A percentile compares a stretch with the other conserved stretches of the same genome.
Conservation (phyloP, 2,329 filamentous ascomycete species). For the Ceratocystis destructans region DNA sequence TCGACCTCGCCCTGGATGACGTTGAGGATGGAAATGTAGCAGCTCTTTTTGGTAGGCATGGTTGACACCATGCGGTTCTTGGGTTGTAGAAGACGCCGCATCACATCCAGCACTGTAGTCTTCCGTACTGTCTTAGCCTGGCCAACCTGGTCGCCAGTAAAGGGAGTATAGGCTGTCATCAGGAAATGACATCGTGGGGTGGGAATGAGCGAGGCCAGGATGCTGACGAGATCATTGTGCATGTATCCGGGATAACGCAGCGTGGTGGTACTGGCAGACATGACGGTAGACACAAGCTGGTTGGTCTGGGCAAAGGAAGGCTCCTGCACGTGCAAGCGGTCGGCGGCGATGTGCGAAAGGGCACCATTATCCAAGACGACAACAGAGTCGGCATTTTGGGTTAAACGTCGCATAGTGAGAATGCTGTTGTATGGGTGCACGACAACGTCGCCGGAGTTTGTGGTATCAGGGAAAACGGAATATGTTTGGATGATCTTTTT, state of each 20-base stretch:
- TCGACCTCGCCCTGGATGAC: slow-evolving; percentile 98
- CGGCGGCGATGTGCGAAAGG: slow-evolving; percentile 81
- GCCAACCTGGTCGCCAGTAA: slow-evolving; percentile 90
- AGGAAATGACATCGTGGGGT: slow-evolving; percentile 96
- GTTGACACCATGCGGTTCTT: slow-evolving; percentile 99
- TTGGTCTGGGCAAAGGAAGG: slow-evolving; percentile 97
- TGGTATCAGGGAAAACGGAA: slow-evolving; percentile 92
- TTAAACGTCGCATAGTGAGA: slow-evolving; percentile 76
- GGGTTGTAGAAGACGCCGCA: slow-evolving; percentile 85
- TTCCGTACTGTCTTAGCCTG: slow-evolving; percentile 96
- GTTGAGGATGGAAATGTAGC: slow-evolving; percentile 97
- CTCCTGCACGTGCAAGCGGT: slow-evolving; percentile 85
- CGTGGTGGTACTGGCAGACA: slow-evolving; percentile 95
- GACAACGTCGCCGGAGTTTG: slow-evolving; percentile 75
- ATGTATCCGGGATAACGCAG: slow-evolving; percentile 96
- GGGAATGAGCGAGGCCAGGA: slow-evolving; percentile 87
- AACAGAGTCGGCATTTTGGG: slow-evolving; percentile 93
- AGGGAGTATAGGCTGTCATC: slow-evolving; percentile 96
- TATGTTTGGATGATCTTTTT: slow-evolving; percentile 99
- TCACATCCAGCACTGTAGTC: slow-evolving; percentile 94
- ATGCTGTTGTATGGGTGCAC: slow-evolving; percentile 98
- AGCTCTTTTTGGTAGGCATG: slow-evolving; percentile 88
- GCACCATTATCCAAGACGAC: slow-evolving; percentile 96
- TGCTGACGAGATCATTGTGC: slow-evolving; percentile 98
- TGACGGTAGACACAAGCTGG: slow-evolving; percentile 90